Evolutionary conservation across 305 asterid genomes (phyloP).

Genomic region (Fraxinus baroniana): DNA sequence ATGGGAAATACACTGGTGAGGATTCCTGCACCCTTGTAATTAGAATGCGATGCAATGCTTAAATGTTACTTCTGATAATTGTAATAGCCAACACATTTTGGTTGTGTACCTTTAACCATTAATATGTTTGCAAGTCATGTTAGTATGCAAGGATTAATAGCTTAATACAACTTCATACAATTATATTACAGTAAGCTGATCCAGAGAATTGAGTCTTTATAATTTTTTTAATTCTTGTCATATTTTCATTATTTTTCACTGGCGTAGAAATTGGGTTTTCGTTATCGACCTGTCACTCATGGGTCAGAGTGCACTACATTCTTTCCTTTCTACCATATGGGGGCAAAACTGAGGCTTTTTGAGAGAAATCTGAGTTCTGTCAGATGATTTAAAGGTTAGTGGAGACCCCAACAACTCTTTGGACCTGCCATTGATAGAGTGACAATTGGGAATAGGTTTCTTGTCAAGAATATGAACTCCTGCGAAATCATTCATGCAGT

Average conservation of each 20-base stretch:
- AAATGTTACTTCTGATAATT: not conserved
- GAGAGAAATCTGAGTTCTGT: not conserved
- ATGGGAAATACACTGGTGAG: conserved; percentile 93
- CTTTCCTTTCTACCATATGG: not conserved
- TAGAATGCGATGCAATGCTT: not conserved
- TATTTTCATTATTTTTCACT: not conserved
- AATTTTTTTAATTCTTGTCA: not conserved
- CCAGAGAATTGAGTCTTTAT: not conserved
- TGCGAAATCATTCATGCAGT: conserved; percentile 14
- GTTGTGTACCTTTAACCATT: not conserved
- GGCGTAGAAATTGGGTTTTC: not conserved
- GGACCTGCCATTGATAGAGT: not conserved
- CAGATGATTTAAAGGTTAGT: not conserved
- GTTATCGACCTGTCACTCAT: conserved; percentile 2
- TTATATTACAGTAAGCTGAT: not conserved
- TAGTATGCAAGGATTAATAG: not conserved
- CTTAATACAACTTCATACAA: not conserved
- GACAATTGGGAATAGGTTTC: not conserved
- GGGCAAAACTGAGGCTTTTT: not conserved
- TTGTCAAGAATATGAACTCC: conserved; percentile 16
- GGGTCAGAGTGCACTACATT: not conserved
- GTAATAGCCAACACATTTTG: not conserved
- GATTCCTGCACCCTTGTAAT: conserved; percentile 22
- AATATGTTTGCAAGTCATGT: not conserved
- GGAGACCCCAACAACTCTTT: not conserved